Evolutionary conservation across 768 basidiomycete species (phyloP), one percentile per base, ranked within the genome.

Genomic region (Clitopilus hobsonii): DNA sequence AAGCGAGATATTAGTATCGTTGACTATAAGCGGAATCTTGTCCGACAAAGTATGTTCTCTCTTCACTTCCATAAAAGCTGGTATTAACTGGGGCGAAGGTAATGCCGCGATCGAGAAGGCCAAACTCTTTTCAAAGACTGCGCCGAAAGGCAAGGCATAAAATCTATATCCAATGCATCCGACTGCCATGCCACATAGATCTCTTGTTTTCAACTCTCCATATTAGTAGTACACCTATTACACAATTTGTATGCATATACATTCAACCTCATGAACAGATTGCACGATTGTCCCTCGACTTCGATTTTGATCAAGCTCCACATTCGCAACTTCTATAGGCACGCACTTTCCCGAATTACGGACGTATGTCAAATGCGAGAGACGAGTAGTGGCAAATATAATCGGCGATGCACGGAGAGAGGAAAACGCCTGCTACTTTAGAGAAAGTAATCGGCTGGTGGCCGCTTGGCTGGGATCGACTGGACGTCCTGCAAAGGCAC

Each of bases 101-200:
- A 78, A 83, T 65, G 82, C 83, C 36, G 87, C 92, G 38, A 87
- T 97, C 61, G 94, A 95, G 71, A 95, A 94, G 74, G 94, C 94
- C 50, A 91, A 91, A 71, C 79, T 97, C 60, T 91, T 96, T 73
- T 86, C 89, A 74, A 97, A 95, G 78, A 85, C 80, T 13, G 77
- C 89, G 18, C 66, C 75, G 30, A 91, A 85, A 71, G 83, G 86
- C 49, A 90, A 79, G 72, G 79, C 85, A 32, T 90, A 74, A 70
- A 55, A 22, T 45, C n/a, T 10, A 41, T 20, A 11, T 45, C 41
- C 10, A 10, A 18, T 3, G 6, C 41, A 5, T 41, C 22, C 14
- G 5, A 45, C 18, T 11, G 41, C 4, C 7, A 11, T 20, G 14
- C 41, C 18, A 4, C 4, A 10, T 45, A 45, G 41, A 20, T 45